These are phyloP conservation scores for Neoarthrinium moseri DNA, from an alignment of 2,329 filamentous ascomycete genomes.

Conservation along the genomic window DNA sequence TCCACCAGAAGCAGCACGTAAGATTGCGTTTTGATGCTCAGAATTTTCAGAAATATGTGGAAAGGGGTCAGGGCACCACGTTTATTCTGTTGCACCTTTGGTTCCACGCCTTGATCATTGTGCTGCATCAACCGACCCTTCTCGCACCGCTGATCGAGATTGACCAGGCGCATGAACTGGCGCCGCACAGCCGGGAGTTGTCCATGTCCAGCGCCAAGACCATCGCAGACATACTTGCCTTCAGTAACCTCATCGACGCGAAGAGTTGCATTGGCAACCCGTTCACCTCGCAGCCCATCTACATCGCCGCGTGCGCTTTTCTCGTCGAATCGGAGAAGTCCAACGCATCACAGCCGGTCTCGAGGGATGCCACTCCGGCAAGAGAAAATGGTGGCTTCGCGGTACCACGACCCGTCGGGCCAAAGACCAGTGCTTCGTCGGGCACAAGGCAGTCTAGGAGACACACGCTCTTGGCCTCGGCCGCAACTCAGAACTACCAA, in stretches of 20 bases:
- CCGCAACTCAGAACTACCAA: slow-evolving; percentile 84
- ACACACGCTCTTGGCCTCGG: slow-evolving; percentile 75
- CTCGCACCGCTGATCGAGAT: slow-evolving; percentile 70
- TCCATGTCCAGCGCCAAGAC: slow-evolving; percentile 91
- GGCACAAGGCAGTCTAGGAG: slow-evolving; percentile 51
- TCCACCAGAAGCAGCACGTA: slow-evolving; percentile 71
- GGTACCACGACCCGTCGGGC: slow-evolving; percentile 11
- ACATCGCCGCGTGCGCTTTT: slow-evolving; percentile 87
- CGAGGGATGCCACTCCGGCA: slow-evolving; percentile 56
- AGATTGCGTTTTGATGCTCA: slow-evolving; percentile 79
- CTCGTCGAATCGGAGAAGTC: slow-evolving; percentile 73
- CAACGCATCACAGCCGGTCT: slow-evolving; percentile 65
- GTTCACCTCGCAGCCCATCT: slow-evolving; percentile 87
- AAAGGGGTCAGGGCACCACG: slow-evolving; percentile 77
- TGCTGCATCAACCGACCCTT: slow-evolving; percentile 80
- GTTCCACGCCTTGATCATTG: slow-evolving; percentile 84
- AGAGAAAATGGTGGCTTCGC: slow-evolving; percentile 15
- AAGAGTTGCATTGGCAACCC: slow-evolving; percentile 86
- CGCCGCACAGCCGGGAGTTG: slow-evolving; percentile 75
- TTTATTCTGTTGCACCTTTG: slow-evolving; percentile 86
- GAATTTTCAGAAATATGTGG: slow-evolving; percentile 84
- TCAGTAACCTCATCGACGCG: slow-evolving; percentile 81
- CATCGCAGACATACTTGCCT: slow-evolving; percentile 83
- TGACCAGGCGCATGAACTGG: slow-evolving; percentile 64
- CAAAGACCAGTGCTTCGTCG: neutral